Conservation (phyloP, 108 stramenopile species). For the Aurantiochytrium sp. region DNA sequence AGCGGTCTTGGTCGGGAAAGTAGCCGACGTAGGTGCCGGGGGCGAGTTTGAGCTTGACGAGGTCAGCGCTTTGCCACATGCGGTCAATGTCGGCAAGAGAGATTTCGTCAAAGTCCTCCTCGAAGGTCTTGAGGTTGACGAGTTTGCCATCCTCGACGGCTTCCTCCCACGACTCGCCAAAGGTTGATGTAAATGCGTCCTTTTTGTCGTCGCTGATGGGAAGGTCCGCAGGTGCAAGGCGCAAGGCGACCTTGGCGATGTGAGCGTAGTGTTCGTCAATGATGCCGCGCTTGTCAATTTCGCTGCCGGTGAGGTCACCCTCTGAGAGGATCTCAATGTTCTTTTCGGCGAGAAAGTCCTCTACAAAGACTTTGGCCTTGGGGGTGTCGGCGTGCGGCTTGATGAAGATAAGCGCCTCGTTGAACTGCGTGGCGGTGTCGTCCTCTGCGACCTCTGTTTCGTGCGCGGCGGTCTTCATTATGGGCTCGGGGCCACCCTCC, state of each 20-base stretch:
- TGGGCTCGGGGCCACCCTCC: too few species aligned
- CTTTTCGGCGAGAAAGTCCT: not conserved
- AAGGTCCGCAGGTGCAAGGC: not conserved
- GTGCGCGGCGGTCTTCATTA: too few species aligned
- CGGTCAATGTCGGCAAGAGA: not conserved
- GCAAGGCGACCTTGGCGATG: not conserved
- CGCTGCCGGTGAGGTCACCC: not conserved
- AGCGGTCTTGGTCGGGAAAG: constrained; percentile 38
- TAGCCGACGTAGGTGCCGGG: not conserved
- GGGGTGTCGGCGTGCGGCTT: constrained; percentile 19
- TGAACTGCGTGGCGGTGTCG: not conserved
- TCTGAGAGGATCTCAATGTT: not conserved
- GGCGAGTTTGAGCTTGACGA: not conserved
- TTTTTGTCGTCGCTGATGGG: not conserved
- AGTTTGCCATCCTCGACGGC: not conserved
- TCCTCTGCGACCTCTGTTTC: not conserved
- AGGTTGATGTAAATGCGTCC: not conserved
- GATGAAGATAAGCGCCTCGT: constrained; percentile 27
- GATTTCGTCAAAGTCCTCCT: not conserved
- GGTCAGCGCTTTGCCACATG: not conserved
- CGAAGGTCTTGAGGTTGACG: not conserved
- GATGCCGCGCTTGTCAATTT: constrained; percentile 1
- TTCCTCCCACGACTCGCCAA: not conserved
- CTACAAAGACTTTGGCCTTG: not conserved
- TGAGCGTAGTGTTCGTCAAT: constrained; percentile 25